Evolutionary conservation across 2,329 filamentous ascomycete genomes (phyloP).

Genomic region (Epichloe hybrida): DNA sequence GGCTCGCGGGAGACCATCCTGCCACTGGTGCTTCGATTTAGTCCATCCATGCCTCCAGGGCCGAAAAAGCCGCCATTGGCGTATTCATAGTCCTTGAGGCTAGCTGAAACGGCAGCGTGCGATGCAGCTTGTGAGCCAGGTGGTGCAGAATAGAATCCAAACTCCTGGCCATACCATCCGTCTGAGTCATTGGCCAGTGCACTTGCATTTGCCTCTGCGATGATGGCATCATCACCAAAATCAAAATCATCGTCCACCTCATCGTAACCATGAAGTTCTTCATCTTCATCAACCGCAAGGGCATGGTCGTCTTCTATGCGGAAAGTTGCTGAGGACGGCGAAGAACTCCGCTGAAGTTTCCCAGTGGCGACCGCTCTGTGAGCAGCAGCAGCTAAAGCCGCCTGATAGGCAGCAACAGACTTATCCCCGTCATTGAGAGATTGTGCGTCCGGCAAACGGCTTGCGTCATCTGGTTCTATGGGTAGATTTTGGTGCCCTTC

Average conservation of each 20-base stretch:
- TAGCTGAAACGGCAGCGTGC: conserved; percentile 23
- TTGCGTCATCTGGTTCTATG: not conserved
- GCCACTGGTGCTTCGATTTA: conserved; percentile 59
- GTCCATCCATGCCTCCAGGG: conserved; percentile 40
- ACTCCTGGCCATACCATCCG: conserved; percentile 91
- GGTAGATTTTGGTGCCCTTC: not conserved
- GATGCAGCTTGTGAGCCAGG: conserved; percentile 28
- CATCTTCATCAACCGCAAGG: conserved; percentile 5
- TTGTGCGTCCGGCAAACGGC: conserved; percentile 1
- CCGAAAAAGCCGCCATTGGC: conserved; percentile 84
- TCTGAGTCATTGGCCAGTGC: conserved; percentile 85
- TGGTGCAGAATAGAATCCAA: conserved; percentile 77
- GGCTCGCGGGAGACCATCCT: conserved; percentile 67
- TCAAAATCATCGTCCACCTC: conserved; percentile 52
- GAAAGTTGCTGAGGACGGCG: conserved; percentile 17
- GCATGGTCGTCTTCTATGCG: conserved; percentile 2
- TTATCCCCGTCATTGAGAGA: conserved; percentile 7
- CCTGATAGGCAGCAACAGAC: conserved; percentile 56
- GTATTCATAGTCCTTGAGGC: conserved; percentile 38
- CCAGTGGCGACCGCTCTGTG: conserved; percentile 63
- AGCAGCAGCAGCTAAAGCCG: conserved; percentile 70
- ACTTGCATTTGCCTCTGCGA: conserved; percentile 89
- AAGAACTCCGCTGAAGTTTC: conserved; percentile 53
- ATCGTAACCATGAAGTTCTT: conserved; percentile 35
- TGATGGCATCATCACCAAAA: conserved; percentile 76